phyloP scores from a whole-genome alignment of 805 yeast species.

The Starmerella geochares region DNA sequence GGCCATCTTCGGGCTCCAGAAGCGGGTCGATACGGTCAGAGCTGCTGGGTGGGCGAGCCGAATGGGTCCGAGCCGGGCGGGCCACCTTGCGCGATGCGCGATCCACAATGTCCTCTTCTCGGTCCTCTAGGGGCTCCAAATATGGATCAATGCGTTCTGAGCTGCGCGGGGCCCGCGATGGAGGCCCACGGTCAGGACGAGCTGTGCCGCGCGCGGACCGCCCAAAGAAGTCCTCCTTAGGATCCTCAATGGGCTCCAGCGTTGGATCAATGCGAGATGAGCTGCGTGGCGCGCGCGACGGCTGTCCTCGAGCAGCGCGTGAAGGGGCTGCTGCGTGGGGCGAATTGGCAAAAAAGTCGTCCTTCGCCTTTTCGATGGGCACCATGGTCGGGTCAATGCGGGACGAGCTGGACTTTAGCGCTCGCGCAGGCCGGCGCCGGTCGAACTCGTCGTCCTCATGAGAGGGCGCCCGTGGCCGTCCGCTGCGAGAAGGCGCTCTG shows the following conservation, averaged over 20 bases:
- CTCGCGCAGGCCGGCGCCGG: not conserved
- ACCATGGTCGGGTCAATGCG: slow-evolving; percentile 1
- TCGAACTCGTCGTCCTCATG: not conserved
- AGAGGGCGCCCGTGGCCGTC: not conserved
- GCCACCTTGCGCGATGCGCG: not conserved
- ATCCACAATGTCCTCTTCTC: not conserved
- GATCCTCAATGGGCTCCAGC: not conserved
- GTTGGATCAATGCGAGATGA: not conserved
- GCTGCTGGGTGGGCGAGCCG: not conserved
- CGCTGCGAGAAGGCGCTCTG: not conserved
- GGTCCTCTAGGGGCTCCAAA: not conserved
- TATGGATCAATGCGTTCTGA: not conserved
- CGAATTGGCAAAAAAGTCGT: not conserved
- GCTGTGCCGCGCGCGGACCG: not conserved
- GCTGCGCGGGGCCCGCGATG: not conserved
- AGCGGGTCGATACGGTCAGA: not conserved
- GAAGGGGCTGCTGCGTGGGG: not conserved
- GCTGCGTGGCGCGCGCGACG: not conserved
- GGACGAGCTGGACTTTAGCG: not conserved
- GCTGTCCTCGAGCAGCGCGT: not conserved
- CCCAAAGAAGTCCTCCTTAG: not conserved
- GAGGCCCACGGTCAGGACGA: not conserved
- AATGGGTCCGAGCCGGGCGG: not conserved
- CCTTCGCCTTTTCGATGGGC: not conserved
- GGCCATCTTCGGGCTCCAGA: not conserved